Evolutionary conservation across 108 stramenopile species (phyloP), one percentile per base, ranked within the genome.

Genomic region (Nitzschia palea): DNA sequence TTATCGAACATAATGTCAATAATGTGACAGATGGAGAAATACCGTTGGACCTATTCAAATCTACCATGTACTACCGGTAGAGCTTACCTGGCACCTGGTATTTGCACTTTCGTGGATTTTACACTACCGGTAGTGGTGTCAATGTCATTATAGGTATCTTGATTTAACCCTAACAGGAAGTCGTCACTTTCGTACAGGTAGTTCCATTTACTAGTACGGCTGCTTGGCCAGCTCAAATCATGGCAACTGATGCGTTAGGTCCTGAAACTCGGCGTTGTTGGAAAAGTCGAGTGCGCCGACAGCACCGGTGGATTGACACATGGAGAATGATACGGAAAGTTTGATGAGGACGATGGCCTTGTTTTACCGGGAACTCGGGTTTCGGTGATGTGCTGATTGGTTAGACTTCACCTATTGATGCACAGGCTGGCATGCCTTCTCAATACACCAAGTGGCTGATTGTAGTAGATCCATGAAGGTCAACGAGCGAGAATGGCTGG

Each of bases 121-220:
- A 98, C 2, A n/a, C n/a, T n/a, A n/a, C n/a, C n/a, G n/a, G n/a
- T n/a, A 95, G 94, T 70, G 99, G 99, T 58, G 89, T 97, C 44
- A 99, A 99, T 68, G 88, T 88, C 51, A 81, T 98, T 45, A 98
- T 99, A 32, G 99, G 81, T 34, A 97, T 99, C 65, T 93, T 97
- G 95, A 90, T 93, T 56, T 99, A 98, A 85, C 96, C 98, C 28
- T 98, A 98, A 22, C 99, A 99, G 99, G 99, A 66, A 88, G 99
- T 34, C 98, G 99, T 25, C 87, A 98, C 47, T 97, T 98, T 78
- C 89, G 98, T 29, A n/a, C n/a, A n/a, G n/a, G n/a, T n/a, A n/a
- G n/a, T n/a, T n/a, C n/a, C n/a, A 96, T 94, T 48, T 93, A 93
- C 12, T 97, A 96, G 74, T 97, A 94, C 78, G 82, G 97, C 27